These are phyloP conservation scores for Hericium erinaceus DNA, from an alignment of 768 basidiomycete genomes.

Conservation along the genomic window DNA sequence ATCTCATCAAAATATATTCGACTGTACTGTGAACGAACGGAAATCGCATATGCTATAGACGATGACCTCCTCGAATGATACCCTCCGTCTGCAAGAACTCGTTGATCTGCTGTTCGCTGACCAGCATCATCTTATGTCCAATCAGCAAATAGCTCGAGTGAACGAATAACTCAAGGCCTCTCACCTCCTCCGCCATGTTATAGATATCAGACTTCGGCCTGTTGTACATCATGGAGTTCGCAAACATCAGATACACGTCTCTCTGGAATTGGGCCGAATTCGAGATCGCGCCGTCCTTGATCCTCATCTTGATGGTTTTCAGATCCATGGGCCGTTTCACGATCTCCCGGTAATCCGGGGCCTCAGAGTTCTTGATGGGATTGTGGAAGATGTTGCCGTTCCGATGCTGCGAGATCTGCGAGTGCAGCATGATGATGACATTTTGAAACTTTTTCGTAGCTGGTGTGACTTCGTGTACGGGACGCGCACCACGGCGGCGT, in stretches of 20 bases:
- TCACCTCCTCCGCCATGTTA: constrained; percentile 84
- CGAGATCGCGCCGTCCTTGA: constrained; percentile 75
- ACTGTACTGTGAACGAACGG: background rate
- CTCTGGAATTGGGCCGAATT: constrained; percentile 84
- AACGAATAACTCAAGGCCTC: constrained; percentile 15
- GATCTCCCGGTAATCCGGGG: constrained; percentile 86
- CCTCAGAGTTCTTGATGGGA: constrained; percentile 81
- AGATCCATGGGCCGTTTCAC: constrained; percentile 95
- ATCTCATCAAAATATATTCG: background rate
- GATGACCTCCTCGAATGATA: constrained; percentile 20
- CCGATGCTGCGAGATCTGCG: constrained; percentile 75
- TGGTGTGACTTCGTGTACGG: constrained; percentile 14
- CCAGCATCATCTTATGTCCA: constrained; percentile 57
- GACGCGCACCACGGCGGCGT: constrained; percentile 16
- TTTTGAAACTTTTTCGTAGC: constrained; percentile 69
- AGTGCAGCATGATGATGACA: constrained; percentile 73
- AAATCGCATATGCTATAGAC: constrained; percentile 12
- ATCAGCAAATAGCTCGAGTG: background rate
- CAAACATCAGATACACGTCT: constrained; percentile 89
- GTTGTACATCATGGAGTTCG: constrained; percentile 97
- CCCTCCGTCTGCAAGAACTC: constrained; percentile 74
- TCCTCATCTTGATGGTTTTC: constrained; percentile 80
- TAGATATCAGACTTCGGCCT: constrained; percentile 78
- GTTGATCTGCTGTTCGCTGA: constrained; percentile 58
- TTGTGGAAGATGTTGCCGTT: constrained; percentile 88